Evolutionary conservation across 2,329 filamentous ascomycete genomes (phyloP), one percentile per base, ranked within the genome.

Genomic region (Ophiostoma sp.): DNA sequence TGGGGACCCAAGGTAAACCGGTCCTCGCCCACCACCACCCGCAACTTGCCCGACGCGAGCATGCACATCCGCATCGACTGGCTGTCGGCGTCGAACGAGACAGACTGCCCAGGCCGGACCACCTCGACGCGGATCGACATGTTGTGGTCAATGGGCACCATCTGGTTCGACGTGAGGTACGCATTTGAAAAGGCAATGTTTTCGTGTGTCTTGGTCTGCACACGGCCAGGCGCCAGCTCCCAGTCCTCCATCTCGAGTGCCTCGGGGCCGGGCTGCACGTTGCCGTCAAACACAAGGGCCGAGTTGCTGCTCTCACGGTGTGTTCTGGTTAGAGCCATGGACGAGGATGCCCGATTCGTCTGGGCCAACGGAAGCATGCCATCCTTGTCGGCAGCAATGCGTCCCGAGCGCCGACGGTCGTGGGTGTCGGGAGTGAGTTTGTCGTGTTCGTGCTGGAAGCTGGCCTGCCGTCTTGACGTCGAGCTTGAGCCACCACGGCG

Each of bases 1-100:
- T 84, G 81, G 0, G 81, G 79, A 0, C 86, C 86, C 2, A 87
- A 77, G 0, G 78, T 75, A 55, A 86, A 84, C 4, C 80, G 77
- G n/a, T 80, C 76, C 2, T 78, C 79, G 1, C 77, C 81, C 6
- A 80, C 72, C 0, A 42, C 61, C 19, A 82, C 77, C 3, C 68
- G 74, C 57, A 80, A 72, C 76, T 82, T 82, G 9, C 81, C 81
- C 7, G 75, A 70, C 0, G 79, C 78, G 3, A 82, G 42, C 2
- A 76, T 78, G 73, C 79, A 80, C 6, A 80, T 75, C 1, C 78
- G 78, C n/a, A 74, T 77, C 59, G 73, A 74, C 28, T 31, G n/a
- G 1, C 28, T 9, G 0, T 78, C 76, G 0, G 77, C 39, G 3
- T 77, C 76, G 1, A 81, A 75, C 4, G 57, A 63, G 25, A 77